phyloP scores from a whole-genome alignment of 805 yeast species.

The Torulaspora franciscae region DNA sequence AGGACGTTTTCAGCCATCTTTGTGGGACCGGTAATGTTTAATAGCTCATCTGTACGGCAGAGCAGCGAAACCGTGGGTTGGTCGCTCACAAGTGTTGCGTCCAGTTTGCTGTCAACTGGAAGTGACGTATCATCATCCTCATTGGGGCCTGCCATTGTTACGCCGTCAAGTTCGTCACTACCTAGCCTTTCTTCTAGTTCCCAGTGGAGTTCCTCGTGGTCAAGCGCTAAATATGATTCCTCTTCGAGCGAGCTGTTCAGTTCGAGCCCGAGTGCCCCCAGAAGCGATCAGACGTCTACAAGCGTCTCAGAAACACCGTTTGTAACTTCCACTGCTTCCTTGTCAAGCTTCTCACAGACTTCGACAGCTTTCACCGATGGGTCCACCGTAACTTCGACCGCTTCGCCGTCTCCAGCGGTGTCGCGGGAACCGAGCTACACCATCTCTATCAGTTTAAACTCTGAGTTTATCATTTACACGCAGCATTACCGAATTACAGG shows the following conservation, averaged over 20 bases:
- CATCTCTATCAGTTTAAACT: constrained; percentile 8
- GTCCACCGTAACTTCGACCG: neutral
- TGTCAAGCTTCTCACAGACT: neutral
- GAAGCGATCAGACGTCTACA: neutral
- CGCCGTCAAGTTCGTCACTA: constrained; percentile 2
- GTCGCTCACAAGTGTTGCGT: neutral
- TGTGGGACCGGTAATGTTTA: constrained; percentile 3
- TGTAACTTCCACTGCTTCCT: neutral
- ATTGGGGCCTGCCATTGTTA: constrained; percentile 1
- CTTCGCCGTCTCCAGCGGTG: constrained; percentile 4
- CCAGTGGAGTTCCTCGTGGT: neutral
- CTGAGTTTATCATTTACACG: constrained; percentile 15
- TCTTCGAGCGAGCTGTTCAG: neutral
- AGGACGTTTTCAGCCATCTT: neutral
- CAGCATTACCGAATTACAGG: constrained; percentile 19
- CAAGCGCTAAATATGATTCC: neutral
- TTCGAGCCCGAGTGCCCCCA: neutral
- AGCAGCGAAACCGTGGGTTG: neutral
- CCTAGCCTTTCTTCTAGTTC: neutral
- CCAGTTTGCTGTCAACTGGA: neutral
- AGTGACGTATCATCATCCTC: neutral
- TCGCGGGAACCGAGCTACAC: constrained; percentile 11
- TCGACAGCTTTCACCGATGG: neutral
- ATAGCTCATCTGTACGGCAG: constrained; percentile 6
- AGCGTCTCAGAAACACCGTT: neutral